phyloP scores from a whole-genome alignment of 2,329 filamentous ascomycete genomes.

The Teratosphaeria pseudoeucalypti region DNA sequence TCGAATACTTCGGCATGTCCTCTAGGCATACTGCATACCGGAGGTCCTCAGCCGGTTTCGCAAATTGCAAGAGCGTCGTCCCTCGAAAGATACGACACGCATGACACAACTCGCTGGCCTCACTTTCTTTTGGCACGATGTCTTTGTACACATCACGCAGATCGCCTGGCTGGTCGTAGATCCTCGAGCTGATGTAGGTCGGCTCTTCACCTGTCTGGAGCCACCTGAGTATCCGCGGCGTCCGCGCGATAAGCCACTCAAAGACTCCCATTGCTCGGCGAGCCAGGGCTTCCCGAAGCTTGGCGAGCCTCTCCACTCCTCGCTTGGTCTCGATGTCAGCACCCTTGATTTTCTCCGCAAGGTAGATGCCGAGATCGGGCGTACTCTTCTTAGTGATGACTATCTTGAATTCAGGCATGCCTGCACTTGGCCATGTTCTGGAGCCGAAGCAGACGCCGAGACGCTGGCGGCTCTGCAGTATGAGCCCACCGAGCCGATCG shows the following conservation, averaged over 20 bases:
- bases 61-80: not conserved
- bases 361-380: not conserved
- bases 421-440: not conserved
- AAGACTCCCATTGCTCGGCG: too few relatives aligned
- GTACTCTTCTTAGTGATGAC: not conserved
- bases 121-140: not conserved
- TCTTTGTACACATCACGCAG: not conserved
- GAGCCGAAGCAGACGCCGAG: not conserved
- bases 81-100: not conserved
- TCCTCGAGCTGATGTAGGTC: not conserved
- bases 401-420: not conserved
- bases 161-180: not conserved
- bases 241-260: too few relatives aligned
- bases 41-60: not conserved
- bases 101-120: not conserved
- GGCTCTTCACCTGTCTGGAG: not conserved
- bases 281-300: too few relatives aligned
- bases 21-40: not conserved
- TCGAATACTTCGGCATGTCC: not conserved
- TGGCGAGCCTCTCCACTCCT: not conserved
- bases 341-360: not conserved
- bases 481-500: not conserved
- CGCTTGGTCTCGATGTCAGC: not conserved
- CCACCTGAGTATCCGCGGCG: too few relatives aligned
- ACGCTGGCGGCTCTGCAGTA: not conserved